A percentile compares a stretch with the other conserved stretches of the same genome.
These are phyloP conservation scores for Corniculantispora saksenae DNA, from an alignment of 2,329 filamentous ascomycete genomes.

Conservation along the genomic window DNA sequence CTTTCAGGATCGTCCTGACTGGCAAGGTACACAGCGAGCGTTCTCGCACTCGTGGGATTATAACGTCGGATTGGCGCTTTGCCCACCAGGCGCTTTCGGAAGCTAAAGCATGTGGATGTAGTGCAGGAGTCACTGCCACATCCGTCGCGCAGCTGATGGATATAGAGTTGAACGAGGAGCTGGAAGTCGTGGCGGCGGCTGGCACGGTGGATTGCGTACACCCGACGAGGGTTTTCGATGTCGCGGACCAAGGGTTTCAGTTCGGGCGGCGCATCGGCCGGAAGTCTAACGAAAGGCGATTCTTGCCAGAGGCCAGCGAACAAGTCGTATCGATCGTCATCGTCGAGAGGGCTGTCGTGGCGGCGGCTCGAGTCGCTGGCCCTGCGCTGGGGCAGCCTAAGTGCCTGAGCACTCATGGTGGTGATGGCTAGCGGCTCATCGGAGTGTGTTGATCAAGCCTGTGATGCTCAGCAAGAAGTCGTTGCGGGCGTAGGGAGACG, in stretches of 20 bases:
- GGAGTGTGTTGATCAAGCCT: neutral
- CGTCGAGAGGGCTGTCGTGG: slow-evolving; percentile 24
- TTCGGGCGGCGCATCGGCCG: slow-evolving; percentile 60
- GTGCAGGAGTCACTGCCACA: slow-evolving; percentile 70
- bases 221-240: slow-evolving; percentile 61
- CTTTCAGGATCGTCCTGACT: slow-evolving; percentile 75
- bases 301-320: slow-evolving; percentile 62
- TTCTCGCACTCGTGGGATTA: slow-evolving; percentile 78
- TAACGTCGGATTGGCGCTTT: slow-evolving; percentile 74
- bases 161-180: slow-evolving; percentile 67
- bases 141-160: slow-evolving; percentile 78
- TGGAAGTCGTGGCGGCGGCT: slow-evolving; percentile 66
- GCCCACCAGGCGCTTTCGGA: slow-evolving; percentile 65
- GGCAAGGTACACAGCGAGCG: slow-evolving; percentile 77
- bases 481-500: neutral
- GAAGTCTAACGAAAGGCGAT: slow-evolving; percentile 59
- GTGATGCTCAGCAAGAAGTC: neutral
- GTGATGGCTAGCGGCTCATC: slow-evolving; percentile 11
- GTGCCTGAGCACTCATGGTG: slow-evolving; percentile 20
- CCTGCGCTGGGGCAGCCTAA: slow-evolving; percentile 13
- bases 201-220: slow-evolving; percentile 62
- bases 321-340: slow-evolving; percentile 46
- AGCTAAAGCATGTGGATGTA: slow-evolving; percentile 79
- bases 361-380: slow-evolving; percentile 11
- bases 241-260: slow-evolving; percentile 56